These are phyloP conservation scores for Podochytrium sp. DNA, from an alignment of 192 early-diverging fungal genomes.

Conservation along the genomic window DNA sequence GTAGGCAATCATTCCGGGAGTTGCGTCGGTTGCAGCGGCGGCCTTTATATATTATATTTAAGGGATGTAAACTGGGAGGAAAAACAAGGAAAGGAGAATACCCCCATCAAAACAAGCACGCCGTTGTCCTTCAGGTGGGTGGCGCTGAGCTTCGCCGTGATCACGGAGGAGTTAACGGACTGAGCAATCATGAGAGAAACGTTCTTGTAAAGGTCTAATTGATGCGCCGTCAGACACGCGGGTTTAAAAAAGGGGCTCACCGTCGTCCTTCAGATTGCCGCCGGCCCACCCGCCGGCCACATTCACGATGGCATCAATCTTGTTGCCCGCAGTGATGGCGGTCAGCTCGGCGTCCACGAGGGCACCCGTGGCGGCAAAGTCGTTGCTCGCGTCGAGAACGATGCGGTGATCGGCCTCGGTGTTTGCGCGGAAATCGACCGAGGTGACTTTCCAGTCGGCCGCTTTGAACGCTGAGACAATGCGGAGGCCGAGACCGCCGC, in stretches of 20 bases:
- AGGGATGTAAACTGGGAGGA: neutral
- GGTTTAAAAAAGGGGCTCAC: constrained; percentile 40
- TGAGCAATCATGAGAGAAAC: constrained; percentile 81
- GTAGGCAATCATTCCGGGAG: constrained; percentile 83
- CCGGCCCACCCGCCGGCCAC: constrained; percentile 97
- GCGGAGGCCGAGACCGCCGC: constrained; percentile 83
- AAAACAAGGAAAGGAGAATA: neutral
- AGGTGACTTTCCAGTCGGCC: constrained; percentile 78
- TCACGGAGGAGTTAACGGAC: constrained; percentile 78
- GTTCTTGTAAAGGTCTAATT: constrained; percentile 61
- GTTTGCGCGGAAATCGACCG: constrained; percentile 77
- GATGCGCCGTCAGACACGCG: neutral
- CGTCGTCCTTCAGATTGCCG: constrained; percentile 74
- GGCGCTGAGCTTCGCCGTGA: constrained; percentile 83
- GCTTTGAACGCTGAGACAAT: constrained; percentile 72
- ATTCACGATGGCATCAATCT: constrained; percentile 84
- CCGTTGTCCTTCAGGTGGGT: constrained; percentile 70
- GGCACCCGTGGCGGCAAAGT: constrained; percentile 59
- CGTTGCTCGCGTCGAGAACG: constrained; percentile 46
- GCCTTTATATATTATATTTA: constrained; percentile 50
- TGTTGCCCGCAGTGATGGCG: constrained; percentile 34
- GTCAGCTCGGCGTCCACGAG: constrained; percentile 45
- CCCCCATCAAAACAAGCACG: constrained; percentile 77
- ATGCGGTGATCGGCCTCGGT: constrained; percentile 76
- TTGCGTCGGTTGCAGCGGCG: constrained; percentile 68